Conservation (phyloP, 2,329 filamentous ascomycete species). For the Davidsoniella australis region DNA sequence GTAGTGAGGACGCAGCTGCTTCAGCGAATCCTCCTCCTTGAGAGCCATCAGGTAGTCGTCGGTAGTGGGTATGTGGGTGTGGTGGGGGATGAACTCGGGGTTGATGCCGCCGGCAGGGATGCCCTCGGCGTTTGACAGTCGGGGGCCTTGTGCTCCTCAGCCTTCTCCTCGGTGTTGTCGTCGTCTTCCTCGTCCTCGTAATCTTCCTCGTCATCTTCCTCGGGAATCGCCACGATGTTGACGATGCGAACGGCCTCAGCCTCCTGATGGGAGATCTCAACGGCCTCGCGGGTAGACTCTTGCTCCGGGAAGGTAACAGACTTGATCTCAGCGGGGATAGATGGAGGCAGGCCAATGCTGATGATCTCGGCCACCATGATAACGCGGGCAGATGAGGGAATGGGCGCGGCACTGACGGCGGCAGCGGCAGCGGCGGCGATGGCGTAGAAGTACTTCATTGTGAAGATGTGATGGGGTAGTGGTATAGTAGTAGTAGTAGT, state of each 20-base stretch:
- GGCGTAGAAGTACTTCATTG: conserved; percentile 7
- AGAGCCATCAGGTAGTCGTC: conserved; percentile 7
- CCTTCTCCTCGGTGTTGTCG: not conserved
- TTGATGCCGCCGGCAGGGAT: not conserved
- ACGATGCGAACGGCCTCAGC: not conserved
- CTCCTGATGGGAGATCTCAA: not conserved
- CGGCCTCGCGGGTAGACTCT: not conserved
- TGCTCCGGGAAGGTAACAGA: not conserved
- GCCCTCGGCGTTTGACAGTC: conserved; percentile 1
- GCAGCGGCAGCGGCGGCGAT: conserved; percentile 4
- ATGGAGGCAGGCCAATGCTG: conserved; percentile 8
- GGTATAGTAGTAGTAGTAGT: too few species aligned
- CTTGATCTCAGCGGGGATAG: conserved; percentile 3
- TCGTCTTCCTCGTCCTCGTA: not conserved
- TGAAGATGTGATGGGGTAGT: not conserved
- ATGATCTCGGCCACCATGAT: not conserved
- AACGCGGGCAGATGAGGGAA: not conserved
- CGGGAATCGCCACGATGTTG: not conserved
- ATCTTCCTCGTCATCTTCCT: too few species aligned
- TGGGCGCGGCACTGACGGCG: not conserved
- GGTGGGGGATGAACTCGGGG: not conserved
- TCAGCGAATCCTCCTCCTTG: not conserved
- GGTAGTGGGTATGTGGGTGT: not conserved
- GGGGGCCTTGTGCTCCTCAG: not conserved
- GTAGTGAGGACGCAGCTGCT: not conserved